Conservation (phyloP, 2,329 filamentous ascomycete species). For the Torrubiella hemipterigena region DNA sequence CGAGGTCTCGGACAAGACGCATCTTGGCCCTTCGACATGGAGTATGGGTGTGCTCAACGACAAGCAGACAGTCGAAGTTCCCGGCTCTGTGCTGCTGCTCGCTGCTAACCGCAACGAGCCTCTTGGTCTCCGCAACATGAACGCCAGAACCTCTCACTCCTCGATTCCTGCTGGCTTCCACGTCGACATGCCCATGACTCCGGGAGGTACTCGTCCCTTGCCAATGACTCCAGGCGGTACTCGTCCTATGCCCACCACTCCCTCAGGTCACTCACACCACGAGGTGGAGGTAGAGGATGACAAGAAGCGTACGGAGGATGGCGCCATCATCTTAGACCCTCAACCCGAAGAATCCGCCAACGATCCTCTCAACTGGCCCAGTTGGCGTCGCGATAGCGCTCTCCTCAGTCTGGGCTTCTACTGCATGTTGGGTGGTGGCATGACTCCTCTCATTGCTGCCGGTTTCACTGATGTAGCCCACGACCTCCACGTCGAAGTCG, state of each 20-base stretch:
- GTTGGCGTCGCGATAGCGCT: conserved; percentile 68
- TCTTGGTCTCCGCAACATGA: conserved; percentile 44
- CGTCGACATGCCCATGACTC: conserved; percentile 20
- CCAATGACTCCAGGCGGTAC: conserved; percentile 4
- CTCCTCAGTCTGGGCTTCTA: conserved; percentile 79
- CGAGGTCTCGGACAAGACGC: conserved; percentile 4
- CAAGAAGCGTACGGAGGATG: conserved; percentile 70
- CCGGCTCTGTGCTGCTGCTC: conserved; percentile 49
- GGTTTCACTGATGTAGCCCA: conserved; percentile 73
- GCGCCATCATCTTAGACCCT: conserved; percentile 75
- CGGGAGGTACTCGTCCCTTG: conserved; percentile 12
- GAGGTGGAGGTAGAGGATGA: conserved; percentile 17
- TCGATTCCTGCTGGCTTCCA: conserved; percentile 37
- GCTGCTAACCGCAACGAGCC: conserved; percentile 44
- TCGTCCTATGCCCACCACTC: conserved; percentile 6
- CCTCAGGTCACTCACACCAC: too few species aligned
- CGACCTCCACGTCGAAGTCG: conserved; percentile 51
- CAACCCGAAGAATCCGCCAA: conserved; percentile 87
- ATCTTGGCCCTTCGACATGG: conserved; percentile 29
- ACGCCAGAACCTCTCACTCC: conserved; percentile 45
- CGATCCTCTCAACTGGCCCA: conserved; percentile 86
- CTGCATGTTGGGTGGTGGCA: conserved; percentile 86
- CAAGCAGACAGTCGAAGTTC: conserved; percentile 70
- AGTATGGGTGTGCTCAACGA: conserved; percentile 77
- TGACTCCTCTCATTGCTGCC: conserved; percentile 81